These are phyloP conservation scores for Allium sativum DNA, from an alignment of 106 monocot genomes.

Conservation along the genomic window DNA sequence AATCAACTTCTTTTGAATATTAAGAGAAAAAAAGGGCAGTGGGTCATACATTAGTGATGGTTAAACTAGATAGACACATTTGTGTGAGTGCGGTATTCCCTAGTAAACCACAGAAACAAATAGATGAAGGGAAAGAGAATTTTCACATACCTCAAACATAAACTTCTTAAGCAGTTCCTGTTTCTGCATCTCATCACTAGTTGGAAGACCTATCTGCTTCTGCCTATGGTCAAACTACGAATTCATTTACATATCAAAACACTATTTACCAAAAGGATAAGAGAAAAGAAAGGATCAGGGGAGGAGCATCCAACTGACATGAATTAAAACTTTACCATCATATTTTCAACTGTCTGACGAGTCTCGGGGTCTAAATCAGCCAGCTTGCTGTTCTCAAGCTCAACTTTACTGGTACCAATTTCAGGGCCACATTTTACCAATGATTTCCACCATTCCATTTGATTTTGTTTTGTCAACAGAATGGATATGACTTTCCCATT, in stretches of 20 bases:
- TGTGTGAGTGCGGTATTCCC: too few relatives aligned
- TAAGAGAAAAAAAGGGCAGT: too few relatives aligned
- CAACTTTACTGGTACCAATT: conserved; percentile 16
- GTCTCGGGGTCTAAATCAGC: conserved; percentile 39
- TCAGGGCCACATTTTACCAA: conserved; percentile 2
- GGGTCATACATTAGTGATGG: too few relatives aligned
- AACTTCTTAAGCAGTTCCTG: conserved; percentile 2
- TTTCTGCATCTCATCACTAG: conserved; percentile 11
- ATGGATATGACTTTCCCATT: conserved; percentile 66
- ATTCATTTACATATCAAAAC: background rate
- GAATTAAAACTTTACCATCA: conserved; percentile 57
- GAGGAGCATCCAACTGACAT: background rate
- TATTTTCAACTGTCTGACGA: conserved; percentile 49
- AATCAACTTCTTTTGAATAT: too few relatives aligned
- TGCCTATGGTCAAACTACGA: conserved; percentile 88
- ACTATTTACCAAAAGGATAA: background rate
- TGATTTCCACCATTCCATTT: conserved; percentile 4
- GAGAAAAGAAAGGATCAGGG: background rate
- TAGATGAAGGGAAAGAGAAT: too few relatives aligned
- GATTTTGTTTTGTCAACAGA: conserved; percentile 66
- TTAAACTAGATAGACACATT: too few relatives aligned
- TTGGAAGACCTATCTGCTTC: conserved; percentile 82
- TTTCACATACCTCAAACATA: background rate
- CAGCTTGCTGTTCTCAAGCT: conserved; percentile 84
- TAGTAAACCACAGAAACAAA: too few relatives aligned